Base-by-base conservation (phyloP, 2,329 filamentous ascomycete genomes). In the Cryphonectria radicalis region DNA sequence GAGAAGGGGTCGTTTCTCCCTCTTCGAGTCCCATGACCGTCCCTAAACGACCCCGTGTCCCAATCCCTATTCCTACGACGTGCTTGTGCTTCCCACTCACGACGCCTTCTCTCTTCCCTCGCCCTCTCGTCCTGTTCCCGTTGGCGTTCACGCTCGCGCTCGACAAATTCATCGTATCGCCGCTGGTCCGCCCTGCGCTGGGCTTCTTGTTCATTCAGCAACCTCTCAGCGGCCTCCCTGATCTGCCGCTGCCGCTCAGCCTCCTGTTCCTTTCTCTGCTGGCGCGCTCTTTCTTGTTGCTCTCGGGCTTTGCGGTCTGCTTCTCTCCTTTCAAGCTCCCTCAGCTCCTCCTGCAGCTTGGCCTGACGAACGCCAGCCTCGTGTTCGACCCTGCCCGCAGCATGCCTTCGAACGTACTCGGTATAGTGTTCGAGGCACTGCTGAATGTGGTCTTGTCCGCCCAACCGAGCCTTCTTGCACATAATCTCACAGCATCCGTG, bases 391-490 rank as follows among this genome's bases (percentile, higher is more conserved):
- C 67, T 65, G 22, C 42, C 64, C 28, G 60, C 53, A 2, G 57
- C 71, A 14, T 53, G 37, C 19, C 35, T 55, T 0, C 50, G 60
- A 14, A 67, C 55, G 2, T 66, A 14, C 22, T 35, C 57, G 0
- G 65, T 70, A 60, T 69, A 70, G 22, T 72, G 71, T 0, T 57
- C 53, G 1, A 72, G 65, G 62, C 71, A 72, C 43, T 67, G 59
- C 59, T 17, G 68, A 14, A 72, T 67, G 11, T 40, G 46, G 1
- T 68, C 25, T 1, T n/a, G 68, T 37, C 68, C 65, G 25, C 71
- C 68, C 3, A 72, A 22, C 5, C 68, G 35, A 4, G 68, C 35
- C 10, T 60, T 50, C 17, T 25, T 66, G 68, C 71, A 72, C 11
- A 42, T 62, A 4, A 50, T 67, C 43, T 68, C 68, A 11, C 28